A percentile compares a stretch with the other conserved stretches of the same genome.
phyloP scores from a whole-genome alignment of 192 early-diverging fungal genomes.

The Rhizoclosmatium globosum region DNA sequence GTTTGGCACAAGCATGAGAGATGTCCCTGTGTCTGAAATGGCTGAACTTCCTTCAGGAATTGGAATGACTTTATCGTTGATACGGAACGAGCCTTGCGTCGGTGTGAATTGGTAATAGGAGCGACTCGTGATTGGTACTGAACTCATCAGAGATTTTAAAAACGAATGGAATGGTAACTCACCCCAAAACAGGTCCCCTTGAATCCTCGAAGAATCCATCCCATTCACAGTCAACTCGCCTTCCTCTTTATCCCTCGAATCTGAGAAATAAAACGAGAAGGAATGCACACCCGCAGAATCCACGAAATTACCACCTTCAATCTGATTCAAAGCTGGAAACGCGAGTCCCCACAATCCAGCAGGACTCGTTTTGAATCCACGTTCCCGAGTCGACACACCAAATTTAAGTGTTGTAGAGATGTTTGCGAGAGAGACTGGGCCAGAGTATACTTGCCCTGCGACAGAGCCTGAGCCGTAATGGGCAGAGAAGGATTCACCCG shows the following conservation, averaged over 20 bases:
- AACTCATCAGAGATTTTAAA: not conserved
- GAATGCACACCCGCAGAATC: not conserved
- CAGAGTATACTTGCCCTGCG: constrained; percentile 35
- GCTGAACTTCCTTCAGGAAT: not conserved
- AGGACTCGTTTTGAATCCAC: constrained; percentile 16
- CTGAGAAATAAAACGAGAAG: not conserved
- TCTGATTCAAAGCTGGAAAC: constrained; percentile 19
- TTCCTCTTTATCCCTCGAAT: not conserved
- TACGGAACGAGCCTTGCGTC: not conserved
- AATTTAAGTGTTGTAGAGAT: constrained; percentile 24
- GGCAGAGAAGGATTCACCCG: not conserved
- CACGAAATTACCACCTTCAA: constrained; percentile 18
- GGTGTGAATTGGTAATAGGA: constrained; percentile 20
- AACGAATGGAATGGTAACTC: not conserved
- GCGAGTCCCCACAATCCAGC: constrained; percentile 48
- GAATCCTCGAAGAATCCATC: not conserved
- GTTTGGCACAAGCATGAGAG: constrained; percentile 34
- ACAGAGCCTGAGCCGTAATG: constrained; percentile 41
- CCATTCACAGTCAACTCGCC: constrained; percentile 18
- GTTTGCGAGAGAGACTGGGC: constrained; percentile 36
- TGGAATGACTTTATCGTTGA: not conserved
- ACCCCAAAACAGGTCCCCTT: not conserved
- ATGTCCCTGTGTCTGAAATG: constrained; percentile 50
- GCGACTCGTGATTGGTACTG: not conserved
- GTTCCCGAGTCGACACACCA: constrained; percentile 30